phyloP scores from a whole-genome alignment of 768 basidiomycete species.

The Hericium erinaceus region DNA sequence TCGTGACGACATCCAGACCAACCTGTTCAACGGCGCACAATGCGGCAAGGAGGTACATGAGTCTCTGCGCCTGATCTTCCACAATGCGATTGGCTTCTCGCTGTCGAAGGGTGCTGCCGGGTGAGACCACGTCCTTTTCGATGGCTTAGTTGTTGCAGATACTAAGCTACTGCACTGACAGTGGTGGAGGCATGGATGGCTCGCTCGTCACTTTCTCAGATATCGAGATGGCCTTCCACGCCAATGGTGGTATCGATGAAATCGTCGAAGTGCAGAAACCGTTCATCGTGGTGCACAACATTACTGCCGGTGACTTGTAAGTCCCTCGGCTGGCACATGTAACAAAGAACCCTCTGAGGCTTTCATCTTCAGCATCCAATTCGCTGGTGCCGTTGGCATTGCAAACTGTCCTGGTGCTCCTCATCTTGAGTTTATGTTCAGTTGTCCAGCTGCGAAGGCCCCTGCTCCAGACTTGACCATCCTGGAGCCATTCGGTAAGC shows the following conservation, averaged over 20 bases:
- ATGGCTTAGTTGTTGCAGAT: background rate
- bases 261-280: constrained; percentile 28
- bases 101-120: constrained; percentile 9
- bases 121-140: background rate
- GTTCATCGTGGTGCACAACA: constrained; percentile 26
- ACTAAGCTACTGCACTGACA: background rate
- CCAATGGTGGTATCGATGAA: constrained; percentile 34
- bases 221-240: constrained; percentile 32
- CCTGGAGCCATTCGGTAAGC: constrained; percentile 20
- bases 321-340: constrained; percentile 3
- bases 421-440: constrained; percentile 27
- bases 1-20: constrained; percentile 21
- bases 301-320: constrained; percentile 39
- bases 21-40: constrained; percentile 20
- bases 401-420: constrained; percentile 33
- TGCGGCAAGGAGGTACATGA: constrained; percentile 24
- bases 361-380: constrained; percentile 21
- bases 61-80: constrained; percentile 20
- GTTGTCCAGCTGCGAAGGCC: constrained; percentile 23
- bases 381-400: constrained; percentile 26
- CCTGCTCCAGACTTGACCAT: constrained; percentile 23
- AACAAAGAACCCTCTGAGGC: background rate
- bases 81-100: constrained; percentile 17
- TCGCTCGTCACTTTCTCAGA: constrained; percentile 37
- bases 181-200: constrained; percentile 32